Conservation (phyloP, 495 filamentous ascomycete species). For the Penicillium bialowiezense region DNA sequence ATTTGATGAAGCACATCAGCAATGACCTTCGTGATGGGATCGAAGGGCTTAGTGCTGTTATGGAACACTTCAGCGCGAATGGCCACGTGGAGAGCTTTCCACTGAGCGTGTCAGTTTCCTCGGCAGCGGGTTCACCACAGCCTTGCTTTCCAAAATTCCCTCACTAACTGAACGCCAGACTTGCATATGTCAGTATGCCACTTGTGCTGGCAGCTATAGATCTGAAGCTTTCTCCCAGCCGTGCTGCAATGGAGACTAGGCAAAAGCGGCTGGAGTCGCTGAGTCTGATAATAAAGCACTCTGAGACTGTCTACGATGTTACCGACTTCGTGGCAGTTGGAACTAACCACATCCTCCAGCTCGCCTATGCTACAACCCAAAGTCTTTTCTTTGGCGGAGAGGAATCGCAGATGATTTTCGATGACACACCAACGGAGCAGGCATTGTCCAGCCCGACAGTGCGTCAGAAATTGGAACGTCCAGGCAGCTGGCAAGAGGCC, state of each 20-base stretch:
- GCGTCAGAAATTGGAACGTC: not conserved
- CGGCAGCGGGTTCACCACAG: not conserved
- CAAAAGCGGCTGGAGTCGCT: constrained; percentile 25
- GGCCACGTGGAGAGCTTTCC: constrained; percentile 24
- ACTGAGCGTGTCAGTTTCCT: constrained; percentile 27
- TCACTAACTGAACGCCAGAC: constrained; percentile 4
- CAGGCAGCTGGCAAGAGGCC: constrained; percentile 30
- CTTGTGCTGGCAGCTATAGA: constrained; percentile 35
- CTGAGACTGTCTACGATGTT: constrained; percentile 30
- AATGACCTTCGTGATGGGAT: constrained; percentile 22
- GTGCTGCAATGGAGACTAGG: constrained; percentile 13
- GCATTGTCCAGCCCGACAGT: not conserved
- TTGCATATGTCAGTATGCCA: constrained; percentile 35
- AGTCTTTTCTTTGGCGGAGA: constrained; percentile 24
- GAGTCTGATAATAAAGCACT: constrained; percentile 30
- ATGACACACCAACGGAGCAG: not conserved
- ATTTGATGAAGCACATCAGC: constrained; percentile 13
- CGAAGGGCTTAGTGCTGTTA: constrained; percentile 17
- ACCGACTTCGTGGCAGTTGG: constrained; percentile 30
- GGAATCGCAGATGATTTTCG: not conserved
- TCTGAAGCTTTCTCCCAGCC: constrained; percentile 30
- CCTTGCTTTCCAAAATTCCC: not conserved
- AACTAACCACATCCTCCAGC: constrained; percentile 31
- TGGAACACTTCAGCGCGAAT: constrained; percentile 33
- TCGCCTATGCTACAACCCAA: constrained; percentile 30